Base-by-base conservation (phyloP, 1,284 basidiomycete genomes). In the Uromyces viciae-fabae region DNA sequence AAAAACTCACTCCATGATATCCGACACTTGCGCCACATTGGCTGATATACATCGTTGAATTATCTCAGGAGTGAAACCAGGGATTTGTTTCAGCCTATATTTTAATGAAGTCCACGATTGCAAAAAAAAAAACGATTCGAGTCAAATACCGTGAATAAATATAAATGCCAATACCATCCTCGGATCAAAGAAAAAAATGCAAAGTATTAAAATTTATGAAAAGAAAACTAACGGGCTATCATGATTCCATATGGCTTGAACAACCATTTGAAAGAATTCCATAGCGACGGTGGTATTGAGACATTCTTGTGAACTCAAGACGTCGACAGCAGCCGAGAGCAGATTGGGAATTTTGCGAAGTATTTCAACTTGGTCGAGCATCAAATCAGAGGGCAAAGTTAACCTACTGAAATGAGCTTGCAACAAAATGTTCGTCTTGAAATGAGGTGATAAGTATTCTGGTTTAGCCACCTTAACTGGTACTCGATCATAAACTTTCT, bases 231-330 rank as follows among this genome's bases (percentile, higher is more conserved):
- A 82, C 17, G 85, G 84, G 52, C 84, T 84, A 77, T 86, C 97
- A 42, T 92, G 92, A 85, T 99, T 95, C 96, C 96, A 98, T 86
- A 96, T 92, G 0, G 93, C 95, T 87, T 99, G 97, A 1, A 98
- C 94, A 86, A 94, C 95, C 96, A 99, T 99, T 87, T 99, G 97
- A n/a, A 92, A 93, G 81, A 99, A 86, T 87, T 99, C 97, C 97
- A 99, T 99, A 0, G 95, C 96, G 71, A 95, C 93, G 19, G 98
- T 88, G 0, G 95, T 96, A 85, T 92, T 96, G 84, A 99, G 87
- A 91, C 92, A 96, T 2, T 93, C 94, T 85, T 98, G 98, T 69
- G 92, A 94, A 4, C 93, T 95, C 94, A 99, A 95, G 82, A 99
- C 96, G 86, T 98, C 96, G 46, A 98, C 95, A 85, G 94, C 95